Evolutionary conservation across 1,284 basidiomycete species (phyloP).

Genomic region (Gastroboletus turbinatus): DNA sequence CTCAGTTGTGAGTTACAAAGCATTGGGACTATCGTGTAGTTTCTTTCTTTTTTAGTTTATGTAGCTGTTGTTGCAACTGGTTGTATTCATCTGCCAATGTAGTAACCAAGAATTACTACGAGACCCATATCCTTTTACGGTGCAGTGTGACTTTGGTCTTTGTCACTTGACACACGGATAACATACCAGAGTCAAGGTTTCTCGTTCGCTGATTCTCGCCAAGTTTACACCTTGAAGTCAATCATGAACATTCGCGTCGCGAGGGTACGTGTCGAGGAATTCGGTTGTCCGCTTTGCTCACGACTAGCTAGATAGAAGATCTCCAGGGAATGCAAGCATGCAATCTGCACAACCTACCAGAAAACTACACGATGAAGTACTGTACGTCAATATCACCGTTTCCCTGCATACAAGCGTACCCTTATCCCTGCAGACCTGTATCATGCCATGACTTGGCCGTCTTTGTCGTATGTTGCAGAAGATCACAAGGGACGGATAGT

Average conservation of each 20-base stretch:
- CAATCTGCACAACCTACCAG: constrained; percentile 91
- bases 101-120: neutral
- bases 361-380: constrained; percentile 94
- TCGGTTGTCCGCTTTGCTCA: constrained; percentile 17
- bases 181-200: neutral
- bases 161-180: neutral
- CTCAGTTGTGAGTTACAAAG: neutral
- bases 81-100: constrained; percentile 27
- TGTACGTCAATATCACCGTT: constrained; percentile 47
- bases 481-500: constrained; percentile 92
- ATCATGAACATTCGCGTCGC: constrained; percentile 60
- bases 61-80: constrained; percentile 29
- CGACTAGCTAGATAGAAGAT: constrained; percentile 49
- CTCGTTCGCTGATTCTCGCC: neutral
- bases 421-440: constrained; percentile 71
- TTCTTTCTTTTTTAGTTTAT: constrained; percentile 3
- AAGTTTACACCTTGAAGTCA: neutral
- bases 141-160: neutral
- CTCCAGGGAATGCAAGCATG: constrained; percentile 88
- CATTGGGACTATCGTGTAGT: constrained; percentile 15
- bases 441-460: constrained; percentile 95
- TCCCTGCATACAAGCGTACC: constrained; percentile 20
- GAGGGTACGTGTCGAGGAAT: constrained; percentile 40
- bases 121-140: constrained; percentile 13
- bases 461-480: constrained; percentile 94